Conservation (phyloP, 148 eudicot species). For the Heliamphora exappendiculata region DNA sequence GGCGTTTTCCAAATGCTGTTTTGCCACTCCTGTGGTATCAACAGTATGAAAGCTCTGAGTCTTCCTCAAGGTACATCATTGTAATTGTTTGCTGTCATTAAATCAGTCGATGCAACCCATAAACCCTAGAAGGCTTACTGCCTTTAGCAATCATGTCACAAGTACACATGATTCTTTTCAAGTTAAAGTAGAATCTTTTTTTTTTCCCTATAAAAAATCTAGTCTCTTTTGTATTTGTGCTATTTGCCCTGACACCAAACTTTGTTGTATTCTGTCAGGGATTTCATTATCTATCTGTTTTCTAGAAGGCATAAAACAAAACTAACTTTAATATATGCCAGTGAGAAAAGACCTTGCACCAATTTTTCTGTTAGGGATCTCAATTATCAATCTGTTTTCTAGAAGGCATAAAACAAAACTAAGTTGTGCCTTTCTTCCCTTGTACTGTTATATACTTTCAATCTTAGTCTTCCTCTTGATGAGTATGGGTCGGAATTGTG, state of each 20-base stretch:
- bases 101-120: neutral
- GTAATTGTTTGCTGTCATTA: slow-evolving; percentile 2
- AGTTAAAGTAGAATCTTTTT: neutral
- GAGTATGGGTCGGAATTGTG: no score
- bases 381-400: no score
- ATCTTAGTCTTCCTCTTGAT: neutral
- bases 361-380: neutral
- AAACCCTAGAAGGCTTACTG: neutral
- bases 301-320: neutral
- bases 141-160: neutral
- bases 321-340: neutral
- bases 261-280: neutral
- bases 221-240: slow-evolving; percentile 5
- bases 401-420: no score
- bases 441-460: neutral
- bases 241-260: neutral
- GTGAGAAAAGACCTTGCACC: neutral
- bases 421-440: no score
- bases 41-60: slow-evolving; percentile 69
- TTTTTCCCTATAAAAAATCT: neutral
- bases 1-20: slow-evolving; percentile 46
- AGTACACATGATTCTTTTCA: neutral
- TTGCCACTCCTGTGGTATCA: slow-evolving; percentile 53
- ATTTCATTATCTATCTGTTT: neutral
- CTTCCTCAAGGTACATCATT: slow-evolving; percentile 64